Evolutionary conservation across 345 rosid genomes (phyloP).

Genomic region (Moringa oleifera): DNA sequence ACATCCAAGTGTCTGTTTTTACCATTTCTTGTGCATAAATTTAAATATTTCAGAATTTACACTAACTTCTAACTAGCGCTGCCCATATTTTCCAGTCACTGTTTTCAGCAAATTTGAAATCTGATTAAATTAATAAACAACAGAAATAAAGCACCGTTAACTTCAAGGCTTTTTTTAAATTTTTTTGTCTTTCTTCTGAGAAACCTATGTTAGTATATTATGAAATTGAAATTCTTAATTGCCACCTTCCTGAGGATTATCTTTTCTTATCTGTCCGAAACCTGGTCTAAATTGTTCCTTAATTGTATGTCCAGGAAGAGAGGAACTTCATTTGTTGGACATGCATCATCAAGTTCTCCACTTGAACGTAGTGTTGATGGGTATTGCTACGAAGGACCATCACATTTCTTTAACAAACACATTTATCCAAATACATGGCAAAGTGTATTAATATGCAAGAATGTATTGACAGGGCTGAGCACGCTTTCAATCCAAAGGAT

Average conservation of each 20-base stretch:
- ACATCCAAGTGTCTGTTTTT: background rate
- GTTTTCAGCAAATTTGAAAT: too few species aligned
- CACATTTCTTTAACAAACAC: background rate
- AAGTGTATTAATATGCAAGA: background rate
- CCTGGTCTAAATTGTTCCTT: slow-evolving; percentile 7
- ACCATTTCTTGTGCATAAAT: too few species aligned
- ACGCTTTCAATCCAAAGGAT: slow-evolving; percentile 89
- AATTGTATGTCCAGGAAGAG: slow-evolving; percentile 30
- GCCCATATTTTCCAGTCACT: too few species aligned
- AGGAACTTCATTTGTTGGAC: slow-evolving; percentile 26
- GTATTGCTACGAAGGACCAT: slow-evolving; percentile 28
- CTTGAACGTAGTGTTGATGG: slow-evolving; percentile 49
- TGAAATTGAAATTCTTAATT: background rate
- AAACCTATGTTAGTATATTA: too few species aligned
- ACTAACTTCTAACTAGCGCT: too few species aligned
- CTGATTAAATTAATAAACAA: background rate
- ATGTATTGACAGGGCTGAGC: slow-evolving; percentile 51
- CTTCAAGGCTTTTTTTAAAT: too few species aligned
- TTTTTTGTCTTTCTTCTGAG: too few species aligned
- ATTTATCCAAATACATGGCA: background rate
- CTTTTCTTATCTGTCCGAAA: background rate
- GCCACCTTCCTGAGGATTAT: background rate
- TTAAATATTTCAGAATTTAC: too few species aligned
- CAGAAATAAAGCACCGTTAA: too few species aligned
- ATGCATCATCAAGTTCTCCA: slow-evolving; percentile 38